A percentile compares a stretch with the other conserved stretches of the same genome.
phyloP scores from a whole-genome alignment of 139 green algal genomes.

The Spirogloea muscicola region DNA sequence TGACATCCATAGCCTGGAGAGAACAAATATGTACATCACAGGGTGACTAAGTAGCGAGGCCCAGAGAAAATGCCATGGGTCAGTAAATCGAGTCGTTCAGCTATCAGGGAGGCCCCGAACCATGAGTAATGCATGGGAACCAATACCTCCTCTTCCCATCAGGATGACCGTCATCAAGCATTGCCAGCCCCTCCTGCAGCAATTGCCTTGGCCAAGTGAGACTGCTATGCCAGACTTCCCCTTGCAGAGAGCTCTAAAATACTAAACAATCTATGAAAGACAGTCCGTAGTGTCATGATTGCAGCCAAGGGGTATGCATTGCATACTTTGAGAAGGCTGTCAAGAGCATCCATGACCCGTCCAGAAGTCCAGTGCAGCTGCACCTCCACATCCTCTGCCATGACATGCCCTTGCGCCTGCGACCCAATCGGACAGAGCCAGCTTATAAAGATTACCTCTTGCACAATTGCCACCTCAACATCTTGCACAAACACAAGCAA shows the following conservation, averaged over 20 bases:
- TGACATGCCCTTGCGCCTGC: conserved; percentile 28
- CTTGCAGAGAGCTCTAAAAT: too few species aligned
- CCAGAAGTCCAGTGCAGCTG: conserved; percentile 1
- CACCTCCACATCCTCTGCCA: not conserved
- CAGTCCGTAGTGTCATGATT: too few species aligned
- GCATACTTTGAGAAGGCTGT: conserved; percentile 29
- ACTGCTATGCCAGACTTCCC: too few species aligned
- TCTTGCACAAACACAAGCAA: too few species aligned
- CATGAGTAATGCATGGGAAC: conserved; percentile 45
- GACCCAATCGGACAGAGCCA: not conserved
- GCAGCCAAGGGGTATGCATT: too few species aligned
- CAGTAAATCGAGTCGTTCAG: too few species aligned
- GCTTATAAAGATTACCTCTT: not conserved
- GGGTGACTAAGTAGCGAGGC: too few species aligned
- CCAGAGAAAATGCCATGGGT: too few species aligned
- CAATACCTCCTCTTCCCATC: conserved; percentile 21
- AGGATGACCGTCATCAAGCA: conserved; percentile 33
- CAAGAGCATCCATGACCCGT: conserved; percentile 20
- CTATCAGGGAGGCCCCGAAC: too few species aligned
- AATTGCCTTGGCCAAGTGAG: not conserved
- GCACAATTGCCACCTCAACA: not conserved
- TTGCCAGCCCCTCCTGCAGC: conserved; percentile 36
- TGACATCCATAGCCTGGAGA: too few species aligned
- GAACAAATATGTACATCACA: too few species aligned
- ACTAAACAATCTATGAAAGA: too few species aligned